Evolutionary conservation across 1,284 basidiomycete species (phyloP), one percentile per base, ranked within the genome.

Genomic region (Tylopilus sp.): DNA sequence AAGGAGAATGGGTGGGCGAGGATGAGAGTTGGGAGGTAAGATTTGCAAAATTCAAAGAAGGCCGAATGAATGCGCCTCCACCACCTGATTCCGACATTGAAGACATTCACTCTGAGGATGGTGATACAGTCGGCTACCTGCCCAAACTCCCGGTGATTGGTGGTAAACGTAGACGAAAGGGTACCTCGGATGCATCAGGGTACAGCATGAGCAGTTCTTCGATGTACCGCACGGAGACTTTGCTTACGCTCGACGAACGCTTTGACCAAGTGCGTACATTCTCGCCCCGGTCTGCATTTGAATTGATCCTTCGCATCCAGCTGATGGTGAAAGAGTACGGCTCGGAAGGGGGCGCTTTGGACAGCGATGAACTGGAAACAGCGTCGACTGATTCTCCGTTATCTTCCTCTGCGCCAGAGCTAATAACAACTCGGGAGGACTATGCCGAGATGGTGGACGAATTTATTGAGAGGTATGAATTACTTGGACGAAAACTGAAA

Each of bases 141-240:
- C 86, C 85, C 11, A 76, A 74, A 40, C 76, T 86, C 49, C 78
- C 84, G n/a, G 84, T 92, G 49, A 76, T 86, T 41, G 87, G 92
- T 39, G 84, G 84, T 26, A 89, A 88, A 74, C 78, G 81, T 59
- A 75, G 85, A 58, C 75, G 89, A 58, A 89, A 86, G 63, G 83
- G 83, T 8, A 75, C 82, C 1, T 91, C 88, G 37, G 86, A 92
- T 57, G 91, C 89, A 2, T 92, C 91, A 18, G 92, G 91, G 11
- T 95, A 94, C 74, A 92, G 88, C 65, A 98, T 99, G 96, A 96
- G 89, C 63, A 94, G 91, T 59, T 95, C 92, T 3, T 92, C 92
- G 21, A 94, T 99, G 89, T 92, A 85, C 71, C 80, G 97, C 35
- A 99, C 93, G 60, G 84, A 94, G 59, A 86, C 92, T 0, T 71